These are phyloP conservation scores for Pseudoscleropodium purum DNA, from an alignment of 225 moss, liverwort and hornwort genomes.

Conservation along the genomic window DNA sequence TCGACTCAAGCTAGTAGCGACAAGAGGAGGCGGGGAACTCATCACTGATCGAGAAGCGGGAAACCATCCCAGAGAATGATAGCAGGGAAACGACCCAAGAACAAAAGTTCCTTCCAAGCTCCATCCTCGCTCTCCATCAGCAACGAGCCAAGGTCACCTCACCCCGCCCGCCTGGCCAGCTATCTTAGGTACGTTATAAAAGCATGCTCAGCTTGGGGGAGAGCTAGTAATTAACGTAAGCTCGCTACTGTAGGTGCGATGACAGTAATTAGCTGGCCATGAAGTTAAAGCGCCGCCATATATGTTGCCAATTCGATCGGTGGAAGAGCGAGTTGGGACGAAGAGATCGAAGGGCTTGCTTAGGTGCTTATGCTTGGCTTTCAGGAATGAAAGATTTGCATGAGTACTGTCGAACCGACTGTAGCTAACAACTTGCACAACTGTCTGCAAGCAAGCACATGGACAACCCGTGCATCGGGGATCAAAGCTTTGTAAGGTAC, in stretches of 20 bases:
- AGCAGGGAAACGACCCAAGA: neutral
- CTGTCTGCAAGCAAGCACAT: too few relatives aligned
- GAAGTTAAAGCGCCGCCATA: neutral
- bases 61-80: neutral
- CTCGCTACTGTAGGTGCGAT: neutral
- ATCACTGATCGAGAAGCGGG: neutral
- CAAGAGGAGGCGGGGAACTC: neutral
- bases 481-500: neutral
- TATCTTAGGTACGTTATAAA: neutral
- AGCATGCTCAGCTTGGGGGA: too few relatives aligned
- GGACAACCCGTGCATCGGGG: neutral
- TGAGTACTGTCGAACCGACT: neutral
- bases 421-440: neutral
- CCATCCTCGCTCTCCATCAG: too few relatives aligned
- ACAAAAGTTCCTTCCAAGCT: too few relatives aligned
- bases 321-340: neutral
- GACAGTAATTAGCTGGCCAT: neutral
- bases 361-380: neutral
- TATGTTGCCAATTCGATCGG: neutral
- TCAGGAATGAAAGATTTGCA: too few relatives aligned
- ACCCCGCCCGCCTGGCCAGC: too few relatives aligned
- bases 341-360: neutral
- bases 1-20: neutral
- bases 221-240: neutral
- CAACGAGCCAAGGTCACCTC: too few relatives aligned